phyloP scores from a whole-genome alignment of 768 basidiomycete genomes.

The Tulasnella sp. region DNA sequence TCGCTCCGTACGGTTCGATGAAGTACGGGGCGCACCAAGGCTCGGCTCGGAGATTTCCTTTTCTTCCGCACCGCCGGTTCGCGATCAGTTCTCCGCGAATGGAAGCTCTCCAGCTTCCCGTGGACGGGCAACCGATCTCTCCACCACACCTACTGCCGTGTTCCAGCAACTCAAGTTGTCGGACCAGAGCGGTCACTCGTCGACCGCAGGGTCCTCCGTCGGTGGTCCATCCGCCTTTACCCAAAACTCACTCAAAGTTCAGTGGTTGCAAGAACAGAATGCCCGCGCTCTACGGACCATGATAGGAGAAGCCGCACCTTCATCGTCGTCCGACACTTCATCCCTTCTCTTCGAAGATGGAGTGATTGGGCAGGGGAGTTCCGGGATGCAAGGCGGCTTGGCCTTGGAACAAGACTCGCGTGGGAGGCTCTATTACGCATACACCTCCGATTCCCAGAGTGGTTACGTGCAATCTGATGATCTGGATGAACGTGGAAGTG shows the following conservation, averaged over 20 bases:
- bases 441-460: constrained; percentile 44
- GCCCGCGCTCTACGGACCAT: constrained; percentile 53
- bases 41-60: background rate
- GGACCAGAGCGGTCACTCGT: constrained; percentile 38
- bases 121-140: background rate
- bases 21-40: background rate
- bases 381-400: constrained; percentile 43
- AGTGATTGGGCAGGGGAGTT: background rate
- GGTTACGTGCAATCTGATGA: constrained; percentile 18
- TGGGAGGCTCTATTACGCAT: constrained; percentile 73
- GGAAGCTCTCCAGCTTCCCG: background rate
- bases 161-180: constrained; percentile 51
- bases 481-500: background rate
- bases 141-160: constrained; percentile 2
- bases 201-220: background rate
- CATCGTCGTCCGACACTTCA: constrained; percentile 41
- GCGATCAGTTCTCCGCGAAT: background rate
- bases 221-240: constrained; percentile 24
- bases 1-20: background rate
- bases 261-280: constrained; percentile 80
- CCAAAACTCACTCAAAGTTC: constrained; percentile 59
- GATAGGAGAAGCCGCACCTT: constrained; percentile 54
- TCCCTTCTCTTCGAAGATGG: constrained; percentile 7
- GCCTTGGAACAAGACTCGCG: constrained; percentile 57
- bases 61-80: background rate